Evolutionary conservation across 2,329 filamentous ascomycete species (phyloP).

Genomic region (Penicillium rolfsii): DNA sequence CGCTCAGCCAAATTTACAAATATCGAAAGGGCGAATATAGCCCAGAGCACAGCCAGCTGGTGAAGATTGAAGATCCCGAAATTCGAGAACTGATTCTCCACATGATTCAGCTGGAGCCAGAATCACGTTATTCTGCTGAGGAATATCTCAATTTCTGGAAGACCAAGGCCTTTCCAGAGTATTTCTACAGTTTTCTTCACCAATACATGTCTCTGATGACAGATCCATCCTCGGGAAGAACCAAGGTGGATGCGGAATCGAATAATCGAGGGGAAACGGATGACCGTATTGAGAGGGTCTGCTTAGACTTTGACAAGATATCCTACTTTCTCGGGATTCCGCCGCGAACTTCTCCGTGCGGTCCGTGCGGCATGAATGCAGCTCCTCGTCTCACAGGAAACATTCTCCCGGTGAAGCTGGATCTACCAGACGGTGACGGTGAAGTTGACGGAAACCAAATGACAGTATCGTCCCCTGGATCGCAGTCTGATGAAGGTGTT

Average conservation of each 20-base stretch:
- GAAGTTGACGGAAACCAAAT: slow-evolving; percentile 74
- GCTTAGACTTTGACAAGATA: slow-evolving; percentile 95
- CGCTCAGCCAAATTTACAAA: slow-evolving; percentile 91
- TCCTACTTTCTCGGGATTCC: slow-evolving; percentile 77
- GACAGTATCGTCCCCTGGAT: slow-evolving; percentile 55
- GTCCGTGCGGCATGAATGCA: slow-evolving; percentile 8
- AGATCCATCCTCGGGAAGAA: slow-evolving; percentile 80
- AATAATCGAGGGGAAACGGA: slow-evolving; percentile 84
- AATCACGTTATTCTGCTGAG: slow-evolving; percentile 88
- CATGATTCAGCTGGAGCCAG: slow-evolving; percentile 94
- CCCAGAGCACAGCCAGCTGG: slow-evolving; percentile 76
- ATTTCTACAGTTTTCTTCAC: slow-evolving; percentile 97
- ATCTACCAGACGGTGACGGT: slow-evolving; percentile 74
- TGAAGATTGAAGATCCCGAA: slow-evolving; percentile 83
- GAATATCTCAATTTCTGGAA: slow-evolving; percentile 94
- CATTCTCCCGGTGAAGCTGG: slow-evolving; percentile 73
- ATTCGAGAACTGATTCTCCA: slow-evolving; percentile 87
- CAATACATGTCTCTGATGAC: slow-evolving; percentile 97
- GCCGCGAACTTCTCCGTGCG: background rate
- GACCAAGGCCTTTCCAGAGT: slow-evolving; percentile 87
- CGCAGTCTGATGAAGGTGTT: slow-evolving; percentile 81
- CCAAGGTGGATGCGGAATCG: slow-evolving; percentile 66
- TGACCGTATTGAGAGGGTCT: slow-evolving; percentile 90
- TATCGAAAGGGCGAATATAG: slow-evolving; percentile 93
- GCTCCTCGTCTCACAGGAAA: slow-evolving; percentile 40